These are phyloP conservation scores for Craterostigma plantagineum DNA, from an alignment of 257 asterid genomes.

Conservation along the genomic window DNA sequence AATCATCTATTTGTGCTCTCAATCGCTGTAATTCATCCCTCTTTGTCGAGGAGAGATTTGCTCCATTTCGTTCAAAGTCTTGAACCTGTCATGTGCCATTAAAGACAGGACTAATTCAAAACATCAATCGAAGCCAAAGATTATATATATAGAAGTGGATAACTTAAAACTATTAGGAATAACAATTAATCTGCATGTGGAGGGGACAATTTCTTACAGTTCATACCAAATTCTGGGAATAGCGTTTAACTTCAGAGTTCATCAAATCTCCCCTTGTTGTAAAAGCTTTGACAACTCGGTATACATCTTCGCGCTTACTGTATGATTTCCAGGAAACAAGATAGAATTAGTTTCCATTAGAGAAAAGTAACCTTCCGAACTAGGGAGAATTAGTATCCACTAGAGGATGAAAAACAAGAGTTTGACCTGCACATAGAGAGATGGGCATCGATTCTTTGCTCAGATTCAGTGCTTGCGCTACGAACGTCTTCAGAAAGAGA, in stretches of 20 bases:
- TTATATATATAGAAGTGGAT: too few relatives aligned
- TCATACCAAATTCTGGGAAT: slow-evolving; percentile 59
- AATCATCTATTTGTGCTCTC: slow-evolving; percentile 61
- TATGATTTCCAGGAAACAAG: slow-evolving; percentile 13
- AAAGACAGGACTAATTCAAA: slow-evolving; percentile 19
- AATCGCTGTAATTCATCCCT: slow-evolving; percentile 76
- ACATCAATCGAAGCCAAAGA: too few relatives aligned
- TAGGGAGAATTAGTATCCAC: neutral
- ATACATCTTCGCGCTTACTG: slow-evolving; percentile 86
- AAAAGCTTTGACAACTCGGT: slow-evolving; percentile 71
- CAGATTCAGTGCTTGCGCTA: slow-evolving; percentile 87
- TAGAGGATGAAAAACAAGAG: neutral
- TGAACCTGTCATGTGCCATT: slow-evolving; percentile 80
- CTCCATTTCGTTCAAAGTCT: slow-evolving; percentile 87
- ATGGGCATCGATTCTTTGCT: slow-evolving; percentile 71
- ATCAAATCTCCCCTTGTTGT: slow-evolving; percentile 39
- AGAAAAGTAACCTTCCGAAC: neutral
- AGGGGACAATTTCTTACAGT: slow-evolving; percentile 7
- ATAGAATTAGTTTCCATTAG: slow-evolving; percentile 3
- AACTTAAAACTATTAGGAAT: neutral
- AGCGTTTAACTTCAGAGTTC: slow-evolving; percentile 54
- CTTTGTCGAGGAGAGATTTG: slow-evolving; percentile 68
- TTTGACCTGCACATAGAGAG: slow-evolving; percentile 53
- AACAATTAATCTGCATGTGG: slow-evolving; percentile 6
- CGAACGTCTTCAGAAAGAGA: slow-evolving; percentile 58